Evolutionary conservation across 331 rosid genomes (phyloP), one percentile per base, ranked within the genome.

Genomic region (Pyracantha coccinea): DNA sequence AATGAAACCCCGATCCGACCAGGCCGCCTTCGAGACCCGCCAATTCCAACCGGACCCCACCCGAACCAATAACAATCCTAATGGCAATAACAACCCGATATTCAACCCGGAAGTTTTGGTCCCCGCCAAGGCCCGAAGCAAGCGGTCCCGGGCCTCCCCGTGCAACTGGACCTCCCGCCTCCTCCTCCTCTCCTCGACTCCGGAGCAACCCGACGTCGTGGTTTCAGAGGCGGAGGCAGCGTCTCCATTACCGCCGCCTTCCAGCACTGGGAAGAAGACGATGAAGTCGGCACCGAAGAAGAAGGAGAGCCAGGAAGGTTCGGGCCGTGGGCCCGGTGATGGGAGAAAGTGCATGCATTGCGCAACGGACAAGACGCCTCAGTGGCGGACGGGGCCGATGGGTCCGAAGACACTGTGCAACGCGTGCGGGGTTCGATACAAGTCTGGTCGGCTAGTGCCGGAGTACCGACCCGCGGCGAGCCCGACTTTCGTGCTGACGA

Each of bases 381-480:
- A 93, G 76, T 93, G 97, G 98, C 78, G 98, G 29, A 93, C 98
- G 0, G 98, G 98, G 7, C 98, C 98, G 0, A 66, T 86, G 85
- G 98, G 98, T 2, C 98, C 98, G 0, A 92, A 92, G 25, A 92
- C 96, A 2, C 81, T 92, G 0, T 92, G 98, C 71, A 93, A 93
- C 4, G 98, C 98, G 0, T 93, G 98, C 9, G 98, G 98, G 1
- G 98, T 93, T 19, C 81, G 98, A 31, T 93, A 87, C 77, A 93
- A 93, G 74, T 93, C 98, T 0, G 98, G 98, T 0, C 75, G 98
- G 31, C 75, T 93, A 0, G 99, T 95, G 45, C 96, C 97, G 2
- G 99, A 95, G 75, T 92, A 92, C 67, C 80, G 99, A 32, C 99
- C 99, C 1, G 97, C 99, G 0, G 85, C 99, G 2, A 95, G 99